Evolutionary conservation across 2,329 filamentous ascomycete genomes (phyloP).

Genomic region (Lachnellula occidentalis): DNA sequence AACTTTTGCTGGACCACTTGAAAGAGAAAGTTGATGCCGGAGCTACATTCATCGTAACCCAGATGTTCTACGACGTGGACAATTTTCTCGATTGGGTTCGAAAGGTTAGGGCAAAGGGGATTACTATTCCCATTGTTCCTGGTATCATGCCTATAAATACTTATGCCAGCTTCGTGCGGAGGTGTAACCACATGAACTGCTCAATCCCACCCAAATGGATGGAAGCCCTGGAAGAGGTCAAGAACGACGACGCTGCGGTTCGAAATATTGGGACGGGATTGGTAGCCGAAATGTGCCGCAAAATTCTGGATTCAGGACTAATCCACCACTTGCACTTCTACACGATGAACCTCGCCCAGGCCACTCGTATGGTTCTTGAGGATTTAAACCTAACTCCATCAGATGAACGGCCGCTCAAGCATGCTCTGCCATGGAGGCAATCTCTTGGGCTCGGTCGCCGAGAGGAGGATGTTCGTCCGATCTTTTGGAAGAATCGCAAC

Average conservation of each 20-base stretch:
- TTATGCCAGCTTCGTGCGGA: slow-evolving; percentile 84
- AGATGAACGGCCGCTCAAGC: slow-evolving; percentile 71
- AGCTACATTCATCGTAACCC: slow-evolving; percentile 89
- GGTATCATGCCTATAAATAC: slow-evolving; percentile 95
- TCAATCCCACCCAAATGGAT: slow-evolving; percentile 78
- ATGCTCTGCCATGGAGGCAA: slow-evolving; percentile 92
- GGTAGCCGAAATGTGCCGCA: slow-evolving; percentile 84
- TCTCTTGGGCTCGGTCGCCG: slow-evolving; percentile 84
- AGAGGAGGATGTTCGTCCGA: slow-evolving; percentile 92
- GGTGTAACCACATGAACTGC: slow-evolving; percentile 88
- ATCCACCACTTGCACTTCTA: slow-evolving; percentile 92
- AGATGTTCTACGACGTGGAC: slow-evolving; percentile 99
- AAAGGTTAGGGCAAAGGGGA: slow-evolving; percentile 79
- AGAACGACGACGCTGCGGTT: slow-evolving; percentile 93
- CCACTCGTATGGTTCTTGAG: slow-evolving; percentile 89
- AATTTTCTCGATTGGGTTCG: slow-evolving; percentile 89
- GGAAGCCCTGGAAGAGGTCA: slow-evolving; percentile 78
- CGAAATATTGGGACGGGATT: slow-evolving; percentile 83
- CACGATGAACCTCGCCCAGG: slow-evolving; percentile 97
- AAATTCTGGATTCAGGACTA: slow-evolving; percentile 73
- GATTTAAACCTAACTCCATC: slow-evolving; percentile 80
- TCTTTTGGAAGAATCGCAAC: slow-evolving; percentile 98
- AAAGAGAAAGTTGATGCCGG: slow-evolving; percentile 97
- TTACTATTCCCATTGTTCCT: slow-evolving; percentile 75
- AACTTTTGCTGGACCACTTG: slow-evolving; percentile 79